Percentiles rank a stretch among this genome's conserved stretches.
phyloP scores from a whole-genome alignment of 1,139 yeast species.

The Blastobotrys indianensis region DNA sequence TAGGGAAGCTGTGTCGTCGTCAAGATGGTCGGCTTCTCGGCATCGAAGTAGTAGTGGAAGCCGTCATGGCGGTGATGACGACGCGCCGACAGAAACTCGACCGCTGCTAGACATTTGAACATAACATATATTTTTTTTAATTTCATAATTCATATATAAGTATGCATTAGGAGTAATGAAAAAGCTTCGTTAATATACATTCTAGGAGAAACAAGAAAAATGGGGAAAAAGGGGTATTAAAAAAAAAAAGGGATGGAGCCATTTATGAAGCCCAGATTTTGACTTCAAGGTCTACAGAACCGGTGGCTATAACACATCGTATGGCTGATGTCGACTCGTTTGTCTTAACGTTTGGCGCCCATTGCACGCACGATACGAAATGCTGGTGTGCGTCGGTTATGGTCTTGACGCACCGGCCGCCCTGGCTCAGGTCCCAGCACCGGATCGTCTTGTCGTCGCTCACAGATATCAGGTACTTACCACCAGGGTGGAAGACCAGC shows the following conservation, averaged over 20 bases:
- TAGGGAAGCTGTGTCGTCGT: not conserved
- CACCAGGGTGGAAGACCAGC: conserved; percentile 67
- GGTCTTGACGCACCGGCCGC: conserved; percentile 47
- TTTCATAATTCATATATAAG: not conserved
- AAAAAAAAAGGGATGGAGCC: not conserved
- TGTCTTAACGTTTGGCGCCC: conserved; percentile 42
- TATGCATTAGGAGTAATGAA: not conserved
- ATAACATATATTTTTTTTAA: not conserved
- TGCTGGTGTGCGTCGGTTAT: conserved; percentile 61
- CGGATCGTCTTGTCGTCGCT: conserved; percentile 75
- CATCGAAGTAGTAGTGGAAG: not conserved
- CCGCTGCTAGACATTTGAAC: conserved; percentile 1
- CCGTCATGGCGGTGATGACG: conserved; percentile 1
- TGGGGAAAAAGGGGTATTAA: too few relatives aligned
- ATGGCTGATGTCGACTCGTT: conserved; percentile 21
- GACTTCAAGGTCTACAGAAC: conserved; percentile 76
- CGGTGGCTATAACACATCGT: conserved; percentile 57
- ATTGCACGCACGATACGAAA: conserved; percentile 58
- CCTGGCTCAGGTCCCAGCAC: conserved; percentile 69
- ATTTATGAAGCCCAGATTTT: conserved; percentile 58
- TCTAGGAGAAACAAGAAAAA: too few relatives aligned
- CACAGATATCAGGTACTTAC: conserved; percentile 62
- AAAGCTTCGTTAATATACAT: not conserved
- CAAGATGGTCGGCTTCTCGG: not conserved
- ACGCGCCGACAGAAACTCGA: conserved; percentile 4